Conservation (phyloP, 208 protist species). For the Trypanosoma lewisi region DNA sequence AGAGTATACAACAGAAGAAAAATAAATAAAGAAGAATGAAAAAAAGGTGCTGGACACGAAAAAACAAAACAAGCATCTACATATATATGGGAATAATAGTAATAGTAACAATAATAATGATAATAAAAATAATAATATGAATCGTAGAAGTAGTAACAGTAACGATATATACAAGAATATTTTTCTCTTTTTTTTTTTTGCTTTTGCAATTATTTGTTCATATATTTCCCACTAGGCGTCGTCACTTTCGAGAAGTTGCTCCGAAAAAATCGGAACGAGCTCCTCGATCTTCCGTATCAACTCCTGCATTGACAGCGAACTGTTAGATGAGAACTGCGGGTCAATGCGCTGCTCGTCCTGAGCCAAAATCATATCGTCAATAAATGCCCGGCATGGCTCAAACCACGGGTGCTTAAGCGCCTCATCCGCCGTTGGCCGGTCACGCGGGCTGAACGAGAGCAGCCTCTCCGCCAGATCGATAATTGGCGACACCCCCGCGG, state of each 20-base stretch:
- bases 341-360: slow-evolving; percentile 55
- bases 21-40: neutral
- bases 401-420: slow-evolving; percentile 86
- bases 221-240: slow-evolving; percentile 25
- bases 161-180: too few relatives aligned
- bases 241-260: slow-evolving; percentile 62
- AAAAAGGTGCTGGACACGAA: too few relatives aligned
- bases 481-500: slow-evolving; percentile 25
- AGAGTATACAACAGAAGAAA: neutral
- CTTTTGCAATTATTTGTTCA: neutral
- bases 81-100: too few relatives aligned
- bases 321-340: slow-evolving; percentile 49
- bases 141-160: too few relatives aligned
- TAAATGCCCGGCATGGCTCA: slow-evolving; percentile 74
- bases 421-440: slow-evolving; percentile 73
- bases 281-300: slow-evolving; percentile 72
- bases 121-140: neutral
- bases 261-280: slow-evolving; percentile 83
- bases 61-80: too few relatives aligned
- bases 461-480: slow-evolving; percentile 76
- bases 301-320: slow-evolving; percentile 49
- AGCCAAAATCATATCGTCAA: slow-evolving; percentile 64
- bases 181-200: neutral
- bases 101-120: too few relatives aligned
- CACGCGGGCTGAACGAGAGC: slow-evolving; percentile 78